Conservation (phyloP, 2,329 filamentous ascomycete species). For the Zymoseptoria pseudotritici region DNA sequence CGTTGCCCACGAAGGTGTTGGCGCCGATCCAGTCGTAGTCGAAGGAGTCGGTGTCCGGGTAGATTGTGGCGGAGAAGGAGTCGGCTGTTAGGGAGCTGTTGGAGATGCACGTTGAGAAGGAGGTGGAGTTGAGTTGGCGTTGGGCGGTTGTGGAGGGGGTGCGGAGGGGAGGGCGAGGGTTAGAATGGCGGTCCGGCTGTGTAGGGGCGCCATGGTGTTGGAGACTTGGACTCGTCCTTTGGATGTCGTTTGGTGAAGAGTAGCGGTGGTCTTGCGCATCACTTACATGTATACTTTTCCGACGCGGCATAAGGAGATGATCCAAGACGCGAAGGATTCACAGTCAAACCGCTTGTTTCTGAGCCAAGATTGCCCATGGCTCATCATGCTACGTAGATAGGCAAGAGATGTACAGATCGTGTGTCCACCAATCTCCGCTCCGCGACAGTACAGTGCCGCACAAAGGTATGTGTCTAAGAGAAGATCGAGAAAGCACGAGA, state of each 20-base stretch:
- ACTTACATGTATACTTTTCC: neutral
- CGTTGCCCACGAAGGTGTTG: neutral
- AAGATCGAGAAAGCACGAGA: neutral
- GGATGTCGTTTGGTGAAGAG: too few relatives aligned
- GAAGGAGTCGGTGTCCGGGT: neutral
- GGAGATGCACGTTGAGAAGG: neutral
- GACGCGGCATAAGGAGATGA: neutral
- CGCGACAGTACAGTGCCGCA: neutral
- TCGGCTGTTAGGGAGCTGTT: neutral
- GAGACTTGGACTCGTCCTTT: too few relatives aligned
- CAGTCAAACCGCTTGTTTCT: neutral
- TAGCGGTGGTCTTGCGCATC: neutral
- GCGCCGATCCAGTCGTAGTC: neutral
- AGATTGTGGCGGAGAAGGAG: neutral
- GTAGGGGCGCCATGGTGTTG: neutral
- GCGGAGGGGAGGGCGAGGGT: neutral
- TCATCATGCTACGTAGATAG: neutral
- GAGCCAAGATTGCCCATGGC: neutral
- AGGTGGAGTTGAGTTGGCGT: neutral
- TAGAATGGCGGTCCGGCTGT: neutral
- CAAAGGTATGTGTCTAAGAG: neutral
- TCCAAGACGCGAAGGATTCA: neutral
- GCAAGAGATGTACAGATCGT: neutral
- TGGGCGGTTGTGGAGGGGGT: neutral
- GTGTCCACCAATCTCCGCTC: neutral